These are phyloP conservation scores for Euphorbia pulcherrima DNA, from an alignment of 345 rosid species.

Conservation along the genomic window DNA sequence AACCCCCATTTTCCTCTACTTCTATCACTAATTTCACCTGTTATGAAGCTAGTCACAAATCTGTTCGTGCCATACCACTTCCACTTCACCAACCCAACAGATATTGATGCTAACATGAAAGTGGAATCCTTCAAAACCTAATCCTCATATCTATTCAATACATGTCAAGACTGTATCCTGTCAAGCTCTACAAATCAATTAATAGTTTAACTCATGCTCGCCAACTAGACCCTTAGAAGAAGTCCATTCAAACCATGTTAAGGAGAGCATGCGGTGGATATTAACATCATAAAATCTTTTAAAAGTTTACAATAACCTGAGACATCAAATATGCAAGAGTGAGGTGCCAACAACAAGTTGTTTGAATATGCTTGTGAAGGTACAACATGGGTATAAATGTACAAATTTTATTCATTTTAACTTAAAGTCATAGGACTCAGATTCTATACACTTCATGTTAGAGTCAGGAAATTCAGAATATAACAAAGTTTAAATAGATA, in stretches of 20 bases:
- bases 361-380: neutral
- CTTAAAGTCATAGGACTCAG: neutral
- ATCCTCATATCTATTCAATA: neutral
- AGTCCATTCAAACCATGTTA: neutral
- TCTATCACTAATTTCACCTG: too few species aligned
- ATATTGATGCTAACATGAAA: neutral
- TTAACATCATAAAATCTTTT: neutral
- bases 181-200: neutral
- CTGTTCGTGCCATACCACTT: neutral
- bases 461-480: conserved; percentile 13
- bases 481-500: conserved; percentile 3
- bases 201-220: neutral
- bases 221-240: neutral
- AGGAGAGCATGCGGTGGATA: neutral
- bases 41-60: too few species aligned
- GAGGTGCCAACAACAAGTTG: neutral
- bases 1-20: too few species aligned
- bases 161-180: neutral
- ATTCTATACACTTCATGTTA: neutral
- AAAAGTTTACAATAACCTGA: neutral
- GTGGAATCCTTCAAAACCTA: neutral
- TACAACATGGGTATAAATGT: neutral
- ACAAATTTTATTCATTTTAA: neutral
- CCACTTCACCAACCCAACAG: neutral
- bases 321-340: neutral